These are phyloP conservation scores for Cercospora berteroae DNA, from an alignment of 2,329 filamentous ascomycete genomes.

Conservation along the genomic window DNA sequence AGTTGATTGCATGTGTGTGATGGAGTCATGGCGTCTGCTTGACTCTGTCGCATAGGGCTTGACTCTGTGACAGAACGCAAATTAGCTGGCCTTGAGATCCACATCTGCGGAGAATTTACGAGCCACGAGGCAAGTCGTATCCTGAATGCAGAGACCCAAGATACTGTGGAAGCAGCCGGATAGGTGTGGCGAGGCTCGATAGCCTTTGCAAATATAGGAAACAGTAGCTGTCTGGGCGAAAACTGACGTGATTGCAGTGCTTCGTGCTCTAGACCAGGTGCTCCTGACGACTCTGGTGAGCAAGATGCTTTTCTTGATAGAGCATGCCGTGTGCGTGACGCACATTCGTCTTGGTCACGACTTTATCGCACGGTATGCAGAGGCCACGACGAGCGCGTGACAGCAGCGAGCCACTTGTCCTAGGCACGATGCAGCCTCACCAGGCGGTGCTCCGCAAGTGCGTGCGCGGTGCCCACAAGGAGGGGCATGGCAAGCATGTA, in stretches of 20 bases:
- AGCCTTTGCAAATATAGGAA: not conserved
- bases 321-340: not conserved
- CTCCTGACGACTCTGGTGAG: not conserved
- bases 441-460: not conserved
- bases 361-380: not conserved
- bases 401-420: not conserved
- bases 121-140: not conserved
- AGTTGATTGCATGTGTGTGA: not conserved
- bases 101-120: not conserved
- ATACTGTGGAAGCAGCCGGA: not conserved
- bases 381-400: not conserved
- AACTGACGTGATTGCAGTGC: not conserved
- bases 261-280: not conserved
- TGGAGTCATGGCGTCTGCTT: not conserved
- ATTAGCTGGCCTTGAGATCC: not conserved
- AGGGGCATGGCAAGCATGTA: not conserved
- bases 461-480: not conserved
- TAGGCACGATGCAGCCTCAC: not conserved
- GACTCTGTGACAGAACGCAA: constrained; percentile 2
- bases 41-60: constrained; percentile 2
- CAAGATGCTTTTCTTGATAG: not conserved
- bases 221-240: not conserved
- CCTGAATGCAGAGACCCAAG: not conserved
- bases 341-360: not conserved
- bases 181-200: not conserved